phyloP scores from a whole-genome alignment of 352 stramenopile genomes.

The Phytophthora palmivora region DNA sequence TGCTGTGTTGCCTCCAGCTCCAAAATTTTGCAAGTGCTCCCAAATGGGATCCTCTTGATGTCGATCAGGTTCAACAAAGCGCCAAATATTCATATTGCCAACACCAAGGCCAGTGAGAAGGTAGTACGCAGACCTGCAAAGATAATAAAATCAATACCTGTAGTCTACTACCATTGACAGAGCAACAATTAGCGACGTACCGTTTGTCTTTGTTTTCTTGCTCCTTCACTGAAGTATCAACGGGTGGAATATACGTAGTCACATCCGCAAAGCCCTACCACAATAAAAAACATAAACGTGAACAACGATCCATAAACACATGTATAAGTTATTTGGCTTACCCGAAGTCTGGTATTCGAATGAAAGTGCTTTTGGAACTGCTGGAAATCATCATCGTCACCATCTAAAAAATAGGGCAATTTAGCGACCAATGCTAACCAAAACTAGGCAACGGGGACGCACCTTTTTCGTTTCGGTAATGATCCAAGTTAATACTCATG shows the following conservation, averaged over 20 bases:
- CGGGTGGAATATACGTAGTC: slow-evolving; percentile 47
- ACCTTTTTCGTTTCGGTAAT: slow-evolving; percentile 88
- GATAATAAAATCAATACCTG: neutral
- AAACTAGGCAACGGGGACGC: slow-evolving; percentile 10
- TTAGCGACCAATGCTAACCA: neutral
- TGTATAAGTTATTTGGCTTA: slow-evolving; percentile 26
- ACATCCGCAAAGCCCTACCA: slow-evolving; percentile 80
- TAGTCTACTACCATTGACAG: neutral
- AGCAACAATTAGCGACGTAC: slow-evolving; percentile 11
- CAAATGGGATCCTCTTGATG: slow-evolving; percentile 47
- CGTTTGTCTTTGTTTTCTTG: slow-evolving; percentile 18
- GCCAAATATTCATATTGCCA: slow-evolving; percentile 76
- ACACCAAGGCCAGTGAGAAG: slow-evolving; percentile 77
- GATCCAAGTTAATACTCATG: slow-evolving; percentile 85
- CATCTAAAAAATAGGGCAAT: slow-evolving; percentile 47
- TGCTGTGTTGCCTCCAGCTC: slow-evolving; percentile 63
- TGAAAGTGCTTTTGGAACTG: slow-evolving; percentile 84
- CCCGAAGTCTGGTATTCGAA: slow-evolving; percentile 60
- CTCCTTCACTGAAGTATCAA: neutral
- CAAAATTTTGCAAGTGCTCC: slow-evolving; percentile 65
- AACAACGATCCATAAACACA: slow-evolving; percentile 1
- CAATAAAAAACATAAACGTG: slow-evolving; percentile 14
- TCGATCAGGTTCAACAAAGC: slow-evolving; percentile 56
- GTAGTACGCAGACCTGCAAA: slow-evolving; percentile 68
- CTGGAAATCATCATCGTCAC: slow-evolving; percentile 80